Conservation (phyloP, 768 basidiomycete species). For the Lactarius quietus region DNA sequence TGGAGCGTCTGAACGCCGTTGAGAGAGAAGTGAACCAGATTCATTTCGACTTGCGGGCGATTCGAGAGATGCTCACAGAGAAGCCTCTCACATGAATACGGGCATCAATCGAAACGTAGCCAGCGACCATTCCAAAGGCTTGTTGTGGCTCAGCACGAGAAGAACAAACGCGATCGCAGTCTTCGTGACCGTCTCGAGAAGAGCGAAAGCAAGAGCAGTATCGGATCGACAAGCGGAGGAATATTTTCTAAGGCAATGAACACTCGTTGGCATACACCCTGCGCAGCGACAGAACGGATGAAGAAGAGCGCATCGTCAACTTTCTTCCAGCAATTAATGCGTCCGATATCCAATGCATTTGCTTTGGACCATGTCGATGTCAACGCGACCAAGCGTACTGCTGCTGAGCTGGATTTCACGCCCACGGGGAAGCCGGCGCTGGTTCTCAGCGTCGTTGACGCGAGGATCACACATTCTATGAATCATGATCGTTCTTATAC, state of each 20-base stretch:
- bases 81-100: conserved; percentile 47
- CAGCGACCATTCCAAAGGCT: conserved; percentile 65
- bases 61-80: conserved; percentile 70
- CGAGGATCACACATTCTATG: conserved; percentile 63
- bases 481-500: conserved; percentile 81
- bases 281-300: conserved; percentile 72
- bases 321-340: conserved; percentile 80
- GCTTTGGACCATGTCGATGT: conserved; percentile 55
- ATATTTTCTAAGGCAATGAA: conserved; percentile 68
- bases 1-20: conserved; percentile 72
- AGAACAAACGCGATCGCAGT: conserved; percentile 72
- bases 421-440: conserved; percentile 71
- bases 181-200: conserved; percentile 62
- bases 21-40: conserved; percentile 61
- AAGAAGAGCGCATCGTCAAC: conserved; percentile 85
- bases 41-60: conserved; percentile 65
- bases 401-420: conserved; percentile 71
- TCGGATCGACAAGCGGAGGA: conserved; percentile 73
- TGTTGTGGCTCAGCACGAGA: conserved; percentile 68
- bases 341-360: conserved; percentile 86
- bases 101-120: conserved; percentile 49
- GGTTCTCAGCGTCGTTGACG: conserved; percentile 71
- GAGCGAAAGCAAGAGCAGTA: conserved; percentile 76
- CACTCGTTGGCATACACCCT: conserved; percentile 46
- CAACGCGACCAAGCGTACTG: conserved; percentile 48